Evolutionary conservation across 257 asterid species (phyloP), one percentile per base, ranked within the genome.

Genomic region (Solanum ossicruentum): DNA sequence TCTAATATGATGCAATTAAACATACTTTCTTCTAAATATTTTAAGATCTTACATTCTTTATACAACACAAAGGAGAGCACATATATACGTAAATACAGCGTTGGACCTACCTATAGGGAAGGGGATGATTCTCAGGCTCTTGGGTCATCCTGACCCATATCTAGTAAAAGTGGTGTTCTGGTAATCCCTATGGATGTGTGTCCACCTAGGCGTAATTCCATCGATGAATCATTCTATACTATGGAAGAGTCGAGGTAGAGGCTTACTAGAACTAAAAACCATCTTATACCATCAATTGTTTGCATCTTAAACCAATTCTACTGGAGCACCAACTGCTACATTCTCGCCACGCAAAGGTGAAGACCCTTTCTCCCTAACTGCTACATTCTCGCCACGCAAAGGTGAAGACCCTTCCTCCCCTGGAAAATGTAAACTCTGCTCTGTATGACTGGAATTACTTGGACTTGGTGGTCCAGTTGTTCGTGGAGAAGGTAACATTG

Each of bases 391-490:
- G 8, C 7, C 54, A 11, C 6, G 39, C 36, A 15, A 41, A 56
- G 69, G 23, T n/a, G 81, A 49, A 85, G 21, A 12, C 1, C 39
- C 69, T 61, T 85, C 81, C 61, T 87, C 71, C 41, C 9, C 61
- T 8, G 81, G 61, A 41, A 82, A 55, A 60, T 85, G 52, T 10
- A 49, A 8, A 54, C 58, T 51, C 61, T 85, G 87, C 17, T 56
- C 90, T 11, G 85, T 80, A 45, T 90, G 89, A 65, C 84, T 88
- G 36, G 90, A 72, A 20, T 80, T 18, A 57, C 26, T 60, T 2
- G 93, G 91, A 67, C 92, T 93, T 13, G 92, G 86, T 1, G 90
- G 89, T 21, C 78, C 63, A 21, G 16, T 56, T 26, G 77, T 84
- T 17, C 28, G 70, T 10, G 88, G 86, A 8, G 87, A 81, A 81